Evolutionary conservation across 345 rosid species (phyloP).

Genomic region (Hibiscus mutabilis): DNA sequence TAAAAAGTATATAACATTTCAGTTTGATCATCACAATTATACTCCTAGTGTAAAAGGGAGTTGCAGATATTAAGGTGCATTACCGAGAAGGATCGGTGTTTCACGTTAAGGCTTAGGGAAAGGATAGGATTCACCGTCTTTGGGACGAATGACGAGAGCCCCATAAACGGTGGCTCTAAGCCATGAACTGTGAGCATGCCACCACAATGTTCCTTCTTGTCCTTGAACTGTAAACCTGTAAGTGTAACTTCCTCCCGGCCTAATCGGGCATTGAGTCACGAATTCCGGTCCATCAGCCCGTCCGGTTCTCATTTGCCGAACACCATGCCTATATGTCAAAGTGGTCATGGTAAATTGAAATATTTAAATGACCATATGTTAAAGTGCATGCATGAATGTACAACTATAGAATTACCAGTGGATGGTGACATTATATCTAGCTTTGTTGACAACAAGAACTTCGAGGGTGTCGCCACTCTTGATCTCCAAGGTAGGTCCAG

Average conservation of each 20-base stretch:
- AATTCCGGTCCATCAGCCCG: constrained; percentile 98
- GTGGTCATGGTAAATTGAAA: too few species aligned
- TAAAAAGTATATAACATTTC: not conserved
- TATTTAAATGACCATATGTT: not conserved
- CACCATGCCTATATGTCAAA: constrained; percentile 58
- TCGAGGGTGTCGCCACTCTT: constrained; percentile 67
- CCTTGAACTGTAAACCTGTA: constrained; percentile 79
- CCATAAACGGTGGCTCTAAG: constrained; percentile 78
- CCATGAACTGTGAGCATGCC: constrained; percentile 87
- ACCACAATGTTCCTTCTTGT: constrained; percentile 93
- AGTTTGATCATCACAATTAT: not conserved
- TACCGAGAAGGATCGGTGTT: not conserved
- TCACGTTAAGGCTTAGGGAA: constrained; percentile 21
- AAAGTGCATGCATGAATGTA: not conserved
- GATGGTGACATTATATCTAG: constrained; percentile 67
- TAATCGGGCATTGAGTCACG: constrained; percentile 89
- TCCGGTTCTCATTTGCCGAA: constrained; percentile 70
- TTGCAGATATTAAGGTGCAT: not conserved
- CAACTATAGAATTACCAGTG: constrained; percentile 51
- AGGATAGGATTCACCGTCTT: constrained; percentile 52
- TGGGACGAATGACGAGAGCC: constrained; percentile 54
- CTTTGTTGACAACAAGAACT: constrained; percentile 58
- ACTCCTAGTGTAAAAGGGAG: not conserved
- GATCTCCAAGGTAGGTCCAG: constrained; percentile 81
- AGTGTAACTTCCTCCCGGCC: constrained; percentile 75